Base-by-base conservation (phyloP, 805 yeast genomes). In the Alloascoidea africana region DNA sequence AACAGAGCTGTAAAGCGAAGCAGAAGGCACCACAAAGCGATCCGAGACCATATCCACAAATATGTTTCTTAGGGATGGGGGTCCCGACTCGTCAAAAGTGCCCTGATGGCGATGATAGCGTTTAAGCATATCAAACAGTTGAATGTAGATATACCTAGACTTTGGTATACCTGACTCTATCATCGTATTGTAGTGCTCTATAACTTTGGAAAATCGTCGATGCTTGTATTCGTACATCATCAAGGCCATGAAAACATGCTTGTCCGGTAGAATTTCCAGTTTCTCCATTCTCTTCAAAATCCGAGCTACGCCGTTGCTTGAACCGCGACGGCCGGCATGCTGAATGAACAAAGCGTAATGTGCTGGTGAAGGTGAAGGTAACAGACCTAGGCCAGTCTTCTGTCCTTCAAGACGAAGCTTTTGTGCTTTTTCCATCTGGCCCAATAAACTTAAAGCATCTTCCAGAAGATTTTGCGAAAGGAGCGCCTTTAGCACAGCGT, bases 401-500 rank as follows among this genome's bases (percentile, higher is more conserved):
- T 23, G 13, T 8, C 30, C n/a, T 23, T 23, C n/a, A 23, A n/a
- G n/a, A 23, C 8, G 8, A 8, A 8, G 30, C n/a, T 23, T n/a
- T 8, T 8, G n/a, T 23, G 30, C 17, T 16, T 16, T 18, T 14
- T 34, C 36, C 36, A 34, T 34, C 8, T 6, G 11, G 5, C 18
- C 32, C 11, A 34, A 14, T 5, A 34, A 17, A 16, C 18, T 15
- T 14, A 34, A 34, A 5, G 36, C 36, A 16, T 16, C 18, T 8
- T 6, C 16, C n/a, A 17, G 5, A 13, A 16, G 17, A 8, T 34
- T 34, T 6, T 18, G 11, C 18, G 11, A 5, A 13, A 34, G 18
- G 8, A 34, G 36, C 18, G 36, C 32, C n/a, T 34, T 34, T 6
- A 34, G 17, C 11, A 34, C 16, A 11, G 36, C 6, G 5, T 34